Percentiles rank a stretch among this genome's conserved stretches.
These are phyloP conservation scores for Anaeromyces robustus DNA, from an alignment of 192 early-diverging fungal genomes.

Conservation along the genomic window DNA sequence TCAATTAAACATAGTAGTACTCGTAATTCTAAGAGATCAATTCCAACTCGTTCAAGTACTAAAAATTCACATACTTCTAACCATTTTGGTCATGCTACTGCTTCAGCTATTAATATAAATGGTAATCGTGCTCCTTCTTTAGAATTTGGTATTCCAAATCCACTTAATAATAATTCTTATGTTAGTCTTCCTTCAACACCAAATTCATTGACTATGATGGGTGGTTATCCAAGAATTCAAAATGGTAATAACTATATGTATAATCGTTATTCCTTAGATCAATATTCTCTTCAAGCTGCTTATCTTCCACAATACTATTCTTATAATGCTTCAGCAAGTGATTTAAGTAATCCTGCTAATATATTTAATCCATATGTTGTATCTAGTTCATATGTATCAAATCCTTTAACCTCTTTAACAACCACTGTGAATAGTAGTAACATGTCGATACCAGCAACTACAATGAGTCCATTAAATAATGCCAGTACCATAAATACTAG, in stretches of 20 bases:
- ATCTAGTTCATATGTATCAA: not conserved
- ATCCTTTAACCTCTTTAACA: no score
- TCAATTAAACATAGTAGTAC: not conserved
- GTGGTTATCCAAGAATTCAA: not conserved
- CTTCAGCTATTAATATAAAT: not conserved
- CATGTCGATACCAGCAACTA: not conserved
- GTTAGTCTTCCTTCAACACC: not conserved
- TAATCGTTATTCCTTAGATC: not conserved
- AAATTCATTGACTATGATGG: not conserved
- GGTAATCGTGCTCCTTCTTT: not conserved
- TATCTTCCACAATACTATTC: not conserved
- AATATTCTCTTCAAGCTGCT: not conserved
- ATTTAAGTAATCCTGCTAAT: not conserved
- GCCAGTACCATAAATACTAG: not conserved
- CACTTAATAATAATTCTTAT: not conserved
- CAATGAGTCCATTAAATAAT: not conserved
- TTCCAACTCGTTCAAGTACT: not conserved
- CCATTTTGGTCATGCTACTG: not conserved
- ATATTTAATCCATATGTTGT: not conserved
- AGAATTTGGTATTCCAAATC: not conserved
- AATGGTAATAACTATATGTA: not conserved
- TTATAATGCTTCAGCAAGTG: not conserved
- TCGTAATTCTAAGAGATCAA: not conserved
- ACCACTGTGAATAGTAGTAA: no score
- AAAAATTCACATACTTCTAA: not conserved